Evolutionary conservation across 805 yeast genomes (phyloP), one percentile per base, ranked within the genome.

Genomic region (Candida parachauliodes): DNA sequence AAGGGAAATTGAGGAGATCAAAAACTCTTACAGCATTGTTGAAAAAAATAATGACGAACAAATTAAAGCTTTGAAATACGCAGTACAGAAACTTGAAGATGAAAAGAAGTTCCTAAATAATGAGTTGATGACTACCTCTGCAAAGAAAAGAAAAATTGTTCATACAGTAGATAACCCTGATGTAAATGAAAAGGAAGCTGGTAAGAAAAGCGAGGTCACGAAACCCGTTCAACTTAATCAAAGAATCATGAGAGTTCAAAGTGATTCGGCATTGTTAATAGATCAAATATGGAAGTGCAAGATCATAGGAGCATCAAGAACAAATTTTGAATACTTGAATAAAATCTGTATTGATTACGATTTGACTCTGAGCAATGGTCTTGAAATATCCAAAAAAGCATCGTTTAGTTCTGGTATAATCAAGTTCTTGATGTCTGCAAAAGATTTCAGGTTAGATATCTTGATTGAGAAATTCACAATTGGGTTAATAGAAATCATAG

Each of bases 381-480:
- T 57, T 23, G 28, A 52, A 28, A 44, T 74, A 22, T 32, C 37
- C 5, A 41, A 47, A 12, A 49, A 55, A 23, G 52, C 55, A 10
- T 65, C 77, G 2, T 31, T 74, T 1, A 60, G 60, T 5, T 49
- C 49, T 18, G 39, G 54, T 54, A 28, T 80, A 1, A 44, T 70
- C 12, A 67, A 65, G 31, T 75, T 60, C 43, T 55, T 80, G 30
- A 58, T 75, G 35, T 43, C 51, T 2, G 59, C 66, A 36, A 73
- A 74, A 37, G 63, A 68, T 35, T 49, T 69, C 30, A 51, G 83
- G 42, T 57, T 81, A 28, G 84, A 79, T 47, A 56, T 65, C 15
- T 57, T 78, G 23, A 51, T 79, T 3, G 46, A 60, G n/a, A 60
- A 57, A n/a, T 65, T 78, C 34, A 48, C 60, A 24, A 35, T 35